phyloP scores from a whole-genome alignment of 345 rosid genomes.

The Hibiscus trionum region DNA sequence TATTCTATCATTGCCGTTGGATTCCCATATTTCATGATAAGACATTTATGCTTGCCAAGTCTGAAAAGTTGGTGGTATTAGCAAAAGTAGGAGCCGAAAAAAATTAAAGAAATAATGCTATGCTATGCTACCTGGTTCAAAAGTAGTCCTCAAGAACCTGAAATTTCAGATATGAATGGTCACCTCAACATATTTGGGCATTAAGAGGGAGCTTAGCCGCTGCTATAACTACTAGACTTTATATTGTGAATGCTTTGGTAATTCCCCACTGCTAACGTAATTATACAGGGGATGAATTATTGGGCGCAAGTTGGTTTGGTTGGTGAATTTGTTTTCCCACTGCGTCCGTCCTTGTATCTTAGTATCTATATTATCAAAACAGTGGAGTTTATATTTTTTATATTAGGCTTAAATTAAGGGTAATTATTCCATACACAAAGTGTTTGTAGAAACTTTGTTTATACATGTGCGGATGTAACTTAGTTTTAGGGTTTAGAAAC shows the following conservation, averaged over 20 bases:
- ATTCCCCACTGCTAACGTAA: background rate
- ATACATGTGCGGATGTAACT: no score
- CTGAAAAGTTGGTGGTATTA: constrained; percentile 15
- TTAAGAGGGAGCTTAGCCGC: background rate
- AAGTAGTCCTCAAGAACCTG: background rate
- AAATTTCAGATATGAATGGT: constrained; percentile 1
- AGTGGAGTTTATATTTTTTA: no score
- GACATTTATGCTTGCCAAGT: constrained; percentile 17
- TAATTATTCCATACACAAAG: no score
- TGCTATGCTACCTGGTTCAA: background rate
- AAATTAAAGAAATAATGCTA: background rate
- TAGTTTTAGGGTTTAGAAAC: no score
- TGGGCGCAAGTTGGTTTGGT: background rate
- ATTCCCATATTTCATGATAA: constrained; percentile 17
- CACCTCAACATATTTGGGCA: background rate
- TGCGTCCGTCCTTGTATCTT: no score
- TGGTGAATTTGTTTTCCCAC: no score
- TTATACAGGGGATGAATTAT: background rate
- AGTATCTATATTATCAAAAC: no score
- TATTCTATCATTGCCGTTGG: constrained; percentile 9
- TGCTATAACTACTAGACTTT: background rate
- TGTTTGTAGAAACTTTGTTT: no score
- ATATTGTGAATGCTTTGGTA: background rate
- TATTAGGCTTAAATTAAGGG: no score
- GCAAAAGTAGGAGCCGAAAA: background rate